phyloP scores from a whole-genome alignment of 1,284 basidiomycete genomes.

The Cutaneotrichosporon dermatis region DNA sequence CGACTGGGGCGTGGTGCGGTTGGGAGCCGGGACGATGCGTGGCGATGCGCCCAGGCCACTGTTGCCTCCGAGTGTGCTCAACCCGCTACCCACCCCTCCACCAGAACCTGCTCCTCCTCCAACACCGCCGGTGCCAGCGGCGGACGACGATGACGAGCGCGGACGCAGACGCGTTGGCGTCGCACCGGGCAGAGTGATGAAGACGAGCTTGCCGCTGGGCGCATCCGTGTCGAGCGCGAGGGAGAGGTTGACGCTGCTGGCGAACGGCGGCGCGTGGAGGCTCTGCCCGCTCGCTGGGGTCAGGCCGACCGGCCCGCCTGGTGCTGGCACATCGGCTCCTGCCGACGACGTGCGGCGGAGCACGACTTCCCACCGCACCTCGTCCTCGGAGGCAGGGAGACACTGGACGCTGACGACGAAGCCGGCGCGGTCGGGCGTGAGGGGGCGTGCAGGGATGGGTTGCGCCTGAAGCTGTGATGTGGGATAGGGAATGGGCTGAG shows the following conservation, averaged over 20 bases:
- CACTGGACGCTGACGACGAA: conserved; percentile 35
- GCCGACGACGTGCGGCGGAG: conserved; percentile 12
- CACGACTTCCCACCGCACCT: conserved; percentile 37
- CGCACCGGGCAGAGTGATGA: conserved; percentile 34
- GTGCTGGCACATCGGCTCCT: neutral
- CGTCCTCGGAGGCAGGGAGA: conserved; percentile 19
- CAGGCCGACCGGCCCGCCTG: neutral
- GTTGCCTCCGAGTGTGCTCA: too few relatives aligned
- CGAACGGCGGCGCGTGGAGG: conserved; percentile 18
- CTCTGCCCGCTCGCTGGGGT: neutral
- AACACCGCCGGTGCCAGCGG: too few relatives aligned
- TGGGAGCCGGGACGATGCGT: too few relatives aligned
- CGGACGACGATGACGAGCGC: neutral
- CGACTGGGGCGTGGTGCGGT: too few relatives aligned
- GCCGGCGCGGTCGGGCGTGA: conserved; percentile 11
- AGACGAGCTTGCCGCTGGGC: conserved; percentile 39
- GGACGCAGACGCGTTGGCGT: conserved; percentile 6
- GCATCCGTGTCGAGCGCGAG: conserved; percentile 30
- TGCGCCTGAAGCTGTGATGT: neutral
- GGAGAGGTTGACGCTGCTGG: conserved; percentile 39
- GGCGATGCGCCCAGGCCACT: too few relatives aligned
- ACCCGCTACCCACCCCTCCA: too few relatives aligned
- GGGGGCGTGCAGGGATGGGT: neutral
- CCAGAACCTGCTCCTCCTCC: too few relatives aligned
- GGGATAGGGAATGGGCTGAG: neutral